Conservation (phyloP, 2,329 filamentous ascomycete genomes). For the Epichloe gansuensis region DNA sequence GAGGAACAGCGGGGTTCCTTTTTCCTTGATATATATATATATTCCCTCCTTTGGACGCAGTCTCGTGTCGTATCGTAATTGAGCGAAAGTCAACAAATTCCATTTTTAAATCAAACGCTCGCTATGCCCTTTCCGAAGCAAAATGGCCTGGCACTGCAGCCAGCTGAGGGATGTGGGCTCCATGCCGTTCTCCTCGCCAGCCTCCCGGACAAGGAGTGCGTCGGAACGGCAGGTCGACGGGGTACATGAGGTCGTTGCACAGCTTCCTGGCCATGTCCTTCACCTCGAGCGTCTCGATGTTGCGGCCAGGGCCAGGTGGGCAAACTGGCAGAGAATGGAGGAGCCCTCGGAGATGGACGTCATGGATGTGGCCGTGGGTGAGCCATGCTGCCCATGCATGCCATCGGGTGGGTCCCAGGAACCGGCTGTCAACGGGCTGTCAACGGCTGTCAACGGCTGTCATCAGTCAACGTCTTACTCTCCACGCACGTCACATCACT, state of each 20-base stretch:
- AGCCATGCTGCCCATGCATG: too few species aligned
- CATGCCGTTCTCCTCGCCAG: slow-evolving; percentile 15
- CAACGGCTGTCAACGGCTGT: too few species aligned
- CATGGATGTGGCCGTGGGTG: neutral
- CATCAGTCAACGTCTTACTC: too few species aligned
- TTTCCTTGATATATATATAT: too few species aligned
- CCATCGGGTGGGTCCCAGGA: too few species aligned
- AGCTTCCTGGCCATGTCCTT: slow-evolving; percentile 18
- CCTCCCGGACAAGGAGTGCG: slow-evolving; percentile 8
- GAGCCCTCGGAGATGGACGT: slow-evolving; percentile 13
- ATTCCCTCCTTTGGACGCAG: too few species aligned
- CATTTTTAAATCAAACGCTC: too few species aligned
- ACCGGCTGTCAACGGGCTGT: too few species aligned
- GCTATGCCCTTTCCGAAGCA: neutral
- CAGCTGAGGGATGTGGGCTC: slow-evolving; percentile 11
- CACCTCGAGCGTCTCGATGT: slow-evolving; percentile 20
- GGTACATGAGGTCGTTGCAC: slow-evolving; percentile 14
- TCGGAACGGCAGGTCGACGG: slow-evolving; percentile 11
- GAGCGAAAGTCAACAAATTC: too few species aligned
- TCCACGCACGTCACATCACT: too few species aligned
- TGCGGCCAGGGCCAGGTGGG: slow-evolving; percentile 24
- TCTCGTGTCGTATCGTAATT: too few species aligned
- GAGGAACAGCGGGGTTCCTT: too few species aligned
- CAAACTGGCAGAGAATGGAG: slow-evolving; percentile 28
- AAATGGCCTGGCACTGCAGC: slow-evolving; percentile 4